phyloP scores from a whole-genome alignment of 805 yeast genomes.

The Ogataea nakhonphanomensis region DNA sequence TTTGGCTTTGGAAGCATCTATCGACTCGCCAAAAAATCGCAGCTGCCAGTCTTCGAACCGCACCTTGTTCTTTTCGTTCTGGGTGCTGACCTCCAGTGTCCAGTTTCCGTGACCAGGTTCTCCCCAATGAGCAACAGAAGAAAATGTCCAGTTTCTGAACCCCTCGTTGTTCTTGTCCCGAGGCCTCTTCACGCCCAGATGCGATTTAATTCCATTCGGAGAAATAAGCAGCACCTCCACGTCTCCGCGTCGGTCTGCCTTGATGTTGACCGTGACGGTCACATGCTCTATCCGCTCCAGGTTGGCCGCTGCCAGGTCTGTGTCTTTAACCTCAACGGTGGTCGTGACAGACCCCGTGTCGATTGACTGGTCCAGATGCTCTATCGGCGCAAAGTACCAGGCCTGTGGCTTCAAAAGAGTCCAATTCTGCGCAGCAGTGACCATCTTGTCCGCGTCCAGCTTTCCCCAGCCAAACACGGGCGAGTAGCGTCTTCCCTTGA shows the following conservation, averaged over 20 bases:
- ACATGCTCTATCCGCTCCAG: conserved; percentile 80
- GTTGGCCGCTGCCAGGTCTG: conserved; percentile 52
- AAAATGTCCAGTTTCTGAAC: conserved; percentile 81
- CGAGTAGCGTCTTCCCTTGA: conserved; percentile 63
- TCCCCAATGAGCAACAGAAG: conserved; percentile 99
- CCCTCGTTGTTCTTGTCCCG: conserved; percentile 58
- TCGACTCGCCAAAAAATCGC: conserved; percentile 76
- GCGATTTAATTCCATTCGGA: conserved; percentile 72
- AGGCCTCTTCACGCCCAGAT: conserved; percentile 65
- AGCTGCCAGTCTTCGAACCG: conserved; percentile 68
- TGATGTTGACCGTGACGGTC: conserved; percentile 72
- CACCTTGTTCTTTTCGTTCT: conserved; percentile 35
- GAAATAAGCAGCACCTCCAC: conserved; percentile 63
- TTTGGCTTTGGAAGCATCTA: conserved; percentile 60
- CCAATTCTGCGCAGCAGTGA: conserved; percentile 71
- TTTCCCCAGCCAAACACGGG: conserved; percentile 92
- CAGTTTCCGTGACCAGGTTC: conserved; percentile 77
- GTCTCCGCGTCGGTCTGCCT: conserved; percentile 63
- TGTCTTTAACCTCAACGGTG: conserved; percentile 44
- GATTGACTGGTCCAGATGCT: conserved; percentile 31
- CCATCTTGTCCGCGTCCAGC: conserved; percentile 76
- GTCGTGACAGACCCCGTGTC: conserved; percentile 24
- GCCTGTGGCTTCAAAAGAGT: conserved; percentile 84
- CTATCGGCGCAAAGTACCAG: conserved; percentile 57
- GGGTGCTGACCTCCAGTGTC: conserved; percentile 63